Base-by-base conservation (phyloP, 768 basidiomycete genomes). In the Lactarius vividus region DNA sequence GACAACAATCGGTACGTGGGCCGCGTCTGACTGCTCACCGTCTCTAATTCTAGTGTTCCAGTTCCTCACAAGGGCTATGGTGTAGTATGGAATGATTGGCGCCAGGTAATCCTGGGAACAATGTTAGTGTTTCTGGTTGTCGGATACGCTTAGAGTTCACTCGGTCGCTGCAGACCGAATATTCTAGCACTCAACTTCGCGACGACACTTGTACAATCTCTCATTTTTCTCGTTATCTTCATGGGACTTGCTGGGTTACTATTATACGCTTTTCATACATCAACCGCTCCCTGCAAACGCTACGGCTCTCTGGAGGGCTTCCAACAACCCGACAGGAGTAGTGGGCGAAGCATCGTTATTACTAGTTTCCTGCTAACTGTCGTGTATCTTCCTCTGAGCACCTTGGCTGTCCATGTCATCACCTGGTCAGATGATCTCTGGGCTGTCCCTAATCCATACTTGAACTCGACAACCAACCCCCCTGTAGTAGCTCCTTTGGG, bases 401-500 rank as follows among this genome's bases (percentile, higher is more conserved):
- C 88, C 16, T 85, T 93, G 80, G 84, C 88, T 0, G 78, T 92
- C 20, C 89, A 89, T 70, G 89, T 89, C 35, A 77, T 92, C 18
- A 83, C 89, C 2, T 92, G 88, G 89, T 88, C 88, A 0, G 80
- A 85, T 56, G 91, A 92, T 76, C 81, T 89, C 23, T 92, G 88
- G 89, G 80, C 82, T 7, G 83, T 90, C 31, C 75, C 83, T 0
- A 90, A 90, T 72, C 88, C 88, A 4, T 90, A 90, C 70, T 75
- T 75, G 55, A 87, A 87, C 71, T 79, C 83, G 3, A 85, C 85
- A 1, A 72, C 79, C 1, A 79, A 76, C 29, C 82, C 84, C 2
- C 85, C 87, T 1, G 67, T 72, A 1, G 69, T 86, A 0, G 72
- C 80, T 1, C 82, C 84, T 2, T 74, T 89, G 18, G 88, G 88